phyloP scores from a whole-genome alignment of 2,329 filamentous ascomycete genomes.

The Periglandula ipomoeae region DNA sequence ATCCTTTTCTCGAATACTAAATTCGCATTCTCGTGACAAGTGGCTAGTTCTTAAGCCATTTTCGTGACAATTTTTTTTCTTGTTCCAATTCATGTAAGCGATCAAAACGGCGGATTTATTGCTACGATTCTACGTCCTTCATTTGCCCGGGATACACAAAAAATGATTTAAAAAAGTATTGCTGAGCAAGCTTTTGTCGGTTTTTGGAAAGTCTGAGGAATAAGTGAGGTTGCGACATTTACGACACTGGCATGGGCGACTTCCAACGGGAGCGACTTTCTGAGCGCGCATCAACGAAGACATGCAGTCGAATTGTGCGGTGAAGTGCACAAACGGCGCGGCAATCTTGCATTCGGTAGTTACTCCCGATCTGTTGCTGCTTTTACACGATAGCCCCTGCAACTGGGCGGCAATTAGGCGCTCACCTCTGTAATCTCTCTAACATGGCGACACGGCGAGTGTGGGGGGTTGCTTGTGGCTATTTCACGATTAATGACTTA shows the following conservation, averaged over 20 bases:
- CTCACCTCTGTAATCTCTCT: slow-evolving; percentile 16
- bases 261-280: neutral
- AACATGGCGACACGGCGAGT: slow-evolving; percentile 17
- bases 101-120: neutral
- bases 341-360: slow-evolving; percentile 26
- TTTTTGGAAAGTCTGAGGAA: too few relatives aligned
- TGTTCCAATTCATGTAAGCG: neutral
- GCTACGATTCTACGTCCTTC: neutral
- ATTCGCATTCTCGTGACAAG: neutral
- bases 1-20: slow-evolving; percentile 58
- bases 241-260: too few relatives aligned
- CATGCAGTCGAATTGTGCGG: slow-evolving; percentile 21
- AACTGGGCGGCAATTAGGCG: slow-evolving; percentile 17
- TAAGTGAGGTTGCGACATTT: too few relatives aligned
- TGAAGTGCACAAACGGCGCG: slow-evolving; percentile 15
- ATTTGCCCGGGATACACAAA: neutral
- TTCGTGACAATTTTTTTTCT: neutral
- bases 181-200: too few relatives aligned
- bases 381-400: slow-evolving; percentile 20
- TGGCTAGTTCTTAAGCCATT: slow-evolving; percentile 6
- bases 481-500: slow-evolving; percentile 41
- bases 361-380: slow-evolving; percentile 30
- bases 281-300: slow-evolving; percentile 8
- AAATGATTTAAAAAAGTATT: neutral
- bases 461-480: slow-evolving; percentile 22